Evolutionary conservation across 495 filamentous ascomycete genomes (phyloP), one percentile per base, ranked within the genome.

Genomic region (Rhypophila decipiens): DNA sequence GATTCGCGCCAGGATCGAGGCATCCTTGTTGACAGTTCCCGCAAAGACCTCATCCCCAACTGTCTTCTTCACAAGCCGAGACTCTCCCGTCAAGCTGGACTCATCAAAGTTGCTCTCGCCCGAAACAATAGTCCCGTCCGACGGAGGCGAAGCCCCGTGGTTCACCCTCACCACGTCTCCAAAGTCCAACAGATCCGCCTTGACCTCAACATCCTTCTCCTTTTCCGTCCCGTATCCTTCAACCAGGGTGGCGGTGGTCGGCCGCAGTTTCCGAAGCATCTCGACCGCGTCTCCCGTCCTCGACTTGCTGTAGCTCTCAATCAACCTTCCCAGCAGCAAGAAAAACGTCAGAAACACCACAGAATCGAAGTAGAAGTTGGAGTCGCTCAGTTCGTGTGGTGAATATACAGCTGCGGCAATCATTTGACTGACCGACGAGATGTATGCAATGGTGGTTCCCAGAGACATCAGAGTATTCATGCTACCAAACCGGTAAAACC

Each of bases 401-500:
- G 62, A 52, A 19, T 66, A 24, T 46, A 63, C 74, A 1, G 82
- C 87, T 20, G 83, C 82, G 34, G 85, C 75, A 20, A 85, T 83
- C 47, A 97, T 73, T 42, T 93, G 78, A 8, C 82, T 86, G 40
- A 96, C 66, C 0, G 88, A 95, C 0, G 87, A 78, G 55, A 95
- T 71, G 58, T 96, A 97, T 1, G 91, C 91, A 39, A 96, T 86
- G 4, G 80, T 80, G 1, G 93, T 95, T 8, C 93, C 91, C 12
- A 91, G 71, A 9, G 86, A 94, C 56, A 97, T 87, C 47, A 97
- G 75, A 61, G 93, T 82, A 57, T 96, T 94, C 91, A 97, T 97
- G 66, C 90, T 96, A 12, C 91, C 91, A 55, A 97, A 97, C 12
- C 87, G 81, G 54, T 90, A 91, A 53, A 97, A 90, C 15, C 93